Percentiles rank a stretch among this genome's conserved stretches.
Conservation (phyloP, 768 basidiomycete species). For the Auricularia sp. region DNA sequence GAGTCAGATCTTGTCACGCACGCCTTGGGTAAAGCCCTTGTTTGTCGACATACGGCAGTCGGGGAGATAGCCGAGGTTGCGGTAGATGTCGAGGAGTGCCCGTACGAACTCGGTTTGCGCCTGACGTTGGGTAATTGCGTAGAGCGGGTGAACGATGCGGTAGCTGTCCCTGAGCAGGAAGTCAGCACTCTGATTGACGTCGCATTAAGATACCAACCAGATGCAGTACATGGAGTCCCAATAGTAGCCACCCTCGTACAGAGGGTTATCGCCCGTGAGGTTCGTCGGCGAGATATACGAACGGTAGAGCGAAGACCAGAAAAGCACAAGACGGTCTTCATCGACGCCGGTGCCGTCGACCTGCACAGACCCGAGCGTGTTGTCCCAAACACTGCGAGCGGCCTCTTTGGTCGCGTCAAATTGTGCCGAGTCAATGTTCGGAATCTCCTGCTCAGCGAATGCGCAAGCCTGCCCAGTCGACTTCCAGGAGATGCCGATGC, state of each 20-base stretch:
- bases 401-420: slow-evolving; percentile 5
- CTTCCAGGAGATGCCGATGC: slow-evolving; percentile 12
- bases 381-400: not conserved
- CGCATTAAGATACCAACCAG: slow-evolving; percentile 7
- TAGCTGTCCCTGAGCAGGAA: slow-evolving; percentile 3
- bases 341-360: not conserved
- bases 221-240: slow-evolving; percentile 18
- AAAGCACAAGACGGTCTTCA: not conserved
- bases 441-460: slow-evolving; percentile 10
- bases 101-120: slow-evolving; percentile 14
- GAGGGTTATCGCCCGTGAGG: slow-evolving; percentile 19
- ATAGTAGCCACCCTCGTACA: slow-evolving; percentile 16
- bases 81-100: slow-evolving; percentile 18
- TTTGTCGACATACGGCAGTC: slow-evolving; percentile 19
- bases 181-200: not conserved
- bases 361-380: not conserved
- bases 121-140: slow-evolving; percentile 9
- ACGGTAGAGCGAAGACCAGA: slow-evolving; percentile 24
- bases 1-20: not conserved
- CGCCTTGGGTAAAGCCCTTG: slow-evolving; percentile 19
- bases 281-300: slow-evolving; percentile 45
- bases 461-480: slow-evolving; percentile 8
- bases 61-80: slow-evolving; percentile 16
- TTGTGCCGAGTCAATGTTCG: slow-evolving; percentile 2
- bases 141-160: slow-evolving; percentile 9